Conservation (phyloP, 768 basidiomycete genomes). For the Auriculariales sp. region DNA sequence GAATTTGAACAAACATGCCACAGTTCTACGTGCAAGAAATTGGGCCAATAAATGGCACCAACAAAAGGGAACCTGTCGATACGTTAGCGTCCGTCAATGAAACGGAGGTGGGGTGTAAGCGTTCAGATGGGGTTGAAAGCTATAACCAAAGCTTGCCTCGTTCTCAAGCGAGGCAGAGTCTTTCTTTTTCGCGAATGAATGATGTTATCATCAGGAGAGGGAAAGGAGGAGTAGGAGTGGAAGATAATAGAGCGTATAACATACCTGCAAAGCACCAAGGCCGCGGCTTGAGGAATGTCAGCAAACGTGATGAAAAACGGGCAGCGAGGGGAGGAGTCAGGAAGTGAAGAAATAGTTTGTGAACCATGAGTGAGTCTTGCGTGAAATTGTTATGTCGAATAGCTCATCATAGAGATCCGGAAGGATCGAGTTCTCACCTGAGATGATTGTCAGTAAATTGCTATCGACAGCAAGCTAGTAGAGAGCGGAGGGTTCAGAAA, state of each 20-base stretch:
- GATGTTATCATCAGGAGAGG: neutral
- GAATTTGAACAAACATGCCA: too few relatives aligned
- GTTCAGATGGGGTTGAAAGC: neutral
- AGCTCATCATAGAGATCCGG: constrained; percentile 9
- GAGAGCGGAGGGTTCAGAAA: constrained; percentile 18
- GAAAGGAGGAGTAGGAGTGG: neutral
- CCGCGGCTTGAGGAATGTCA: neutral
- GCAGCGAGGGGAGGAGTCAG: constrained; percentile 22
- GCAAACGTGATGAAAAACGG: neutral
- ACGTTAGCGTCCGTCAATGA: too few relatives aligned
- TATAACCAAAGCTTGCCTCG: neutral
- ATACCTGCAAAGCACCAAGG: too few relatives aligned
- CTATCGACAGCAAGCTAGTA: constrained; percentile 11
- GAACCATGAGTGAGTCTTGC: constrained; percentile 48
- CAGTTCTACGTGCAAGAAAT: too few relatives aligned
- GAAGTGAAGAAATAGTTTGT: constrained; percentile 42
- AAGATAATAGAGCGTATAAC: neutral
- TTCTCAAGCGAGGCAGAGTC: neutral
- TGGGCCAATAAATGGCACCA: too few relatives aligned
- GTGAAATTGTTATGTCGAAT: constrained; percentile 18
- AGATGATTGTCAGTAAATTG: constrained; percentile 10
- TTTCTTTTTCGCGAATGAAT: neutral
- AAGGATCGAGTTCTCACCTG: constrained; percentile 20
- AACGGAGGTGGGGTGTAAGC: too few relatives aligned
- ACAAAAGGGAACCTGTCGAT: too few relatives aligned